A percentile compares a stretch with the other conserved stretches of the same genome.
Evolutionary conservation across 768 basidiomycete genomes (phyloP).

Genomic region (Lentinus brumalis): DNA sequence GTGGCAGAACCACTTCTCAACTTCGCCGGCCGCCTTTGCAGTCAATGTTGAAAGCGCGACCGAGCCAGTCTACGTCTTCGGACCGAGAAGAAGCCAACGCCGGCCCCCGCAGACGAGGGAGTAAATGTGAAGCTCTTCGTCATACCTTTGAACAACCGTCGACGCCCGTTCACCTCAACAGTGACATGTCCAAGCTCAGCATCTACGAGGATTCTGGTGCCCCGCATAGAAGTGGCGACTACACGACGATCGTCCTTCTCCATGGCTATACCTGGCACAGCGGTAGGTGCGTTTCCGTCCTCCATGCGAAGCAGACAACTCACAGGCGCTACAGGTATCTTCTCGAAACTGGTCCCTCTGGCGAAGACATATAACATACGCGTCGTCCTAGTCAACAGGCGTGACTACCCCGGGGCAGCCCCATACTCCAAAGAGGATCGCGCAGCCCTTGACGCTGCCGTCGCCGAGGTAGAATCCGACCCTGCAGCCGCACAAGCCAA

Average conservation of each 20-base stretch:
- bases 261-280: slow-evolving; percentile 16
- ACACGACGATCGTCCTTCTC: slow-evolving; percentile 22
- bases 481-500: slow-evolving; percentile 20
- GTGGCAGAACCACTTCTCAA: too few relatives aligned
- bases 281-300: background rate
- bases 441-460: slow-evolving; percentile 5
- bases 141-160: too few relatives aligned
- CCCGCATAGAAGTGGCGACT: slow-evolving; percentile 11
- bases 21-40: too few relatives aligned
- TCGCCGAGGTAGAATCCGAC: slow-evolving; percentile 2
- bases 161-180: too few relatives aligned
- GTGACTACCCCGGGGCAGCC: slow-evolving; percentile 28
- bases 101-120: too few relatives aligned
- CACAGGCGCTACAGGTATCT: slow-evolving; percentile 1
- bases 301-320: background rate
- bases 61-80: too few relatives aligned
- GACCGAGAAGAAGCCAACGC: too few relatives aligned
- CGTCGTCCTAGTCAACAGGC: slow-evolving; percentile 25
- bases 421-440: slow-evolving; percentile 20
- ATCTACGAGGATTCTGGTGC: slow-evolving; percentile 24
- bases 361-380: slow-evolving; percentile 23
- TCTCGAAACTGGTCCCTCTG: slow-evolving; percentile 13
- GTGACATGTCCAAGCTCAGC: too few relatives aligned
- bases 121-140: too few relatives aligned
- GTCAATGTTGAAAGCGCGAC: too few relatives aligned